A percentile compares a stretch with the other conserved stretches of the same genome.
phyloP scores from a whole-genome alignment of 2,329 filamentous ascomycete species.

The Hymenoscyphus occultus region DNA sequence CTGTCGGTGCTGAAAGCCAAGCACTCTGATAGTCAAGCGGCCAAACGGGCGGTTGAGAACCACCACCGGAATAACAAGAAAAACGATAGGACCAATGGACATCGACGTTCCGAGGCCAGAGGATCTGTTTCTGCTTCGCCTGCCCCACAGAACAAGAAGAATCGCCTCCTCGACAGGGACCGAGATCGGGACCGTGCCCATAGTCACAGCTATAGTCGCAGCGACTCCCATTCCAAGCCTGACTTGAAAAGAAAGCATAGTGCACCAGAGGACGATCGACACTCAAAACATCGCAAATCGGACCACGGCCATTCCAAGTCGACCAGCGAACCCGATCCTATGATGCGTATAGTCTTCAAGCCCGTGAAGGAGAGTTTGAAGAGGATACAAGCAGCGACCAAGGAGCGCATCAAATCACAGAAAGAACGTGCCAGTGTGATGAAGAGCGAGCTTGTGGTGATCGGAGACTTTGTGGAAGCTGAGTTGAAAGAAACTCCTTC shows the following conservation, averaged over 20 bases:
- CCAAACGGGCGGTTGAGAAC: conserved; percentile 80
- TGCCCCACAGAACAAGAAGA: conserved; percentile 53
- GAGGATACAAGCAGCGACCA: conserved; percentile 57
- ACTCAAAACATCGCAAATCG: conserved; percentile 50
- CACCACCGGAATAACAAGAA: conserved; percentile 96
- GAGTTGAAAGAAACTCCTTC: conserved; percentile 25
- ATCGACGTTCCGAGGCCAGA: conserved; percentile 56
- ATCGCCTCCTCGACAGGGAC: conserved; percentile 41
- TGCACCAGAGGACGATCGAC: conserved; percentile 50
- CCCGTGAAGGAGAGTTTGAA: conserved; percentile 60
- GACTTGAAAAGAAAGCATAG: conserved; percentile 62
- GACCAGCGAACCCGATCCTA: conserved; percentile 28
- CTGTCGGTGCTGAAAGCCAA: conserved; percentile 89
- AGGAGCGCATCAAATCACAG: conserved; percentile 59
- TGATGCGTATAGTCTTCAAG: conserved; percentile 48
- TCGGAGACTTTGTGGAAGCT: conserved; percentile 60
- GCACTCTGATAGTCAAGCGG: conserved; percentile 72
- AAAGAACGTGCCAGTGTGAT: conserved; percentile 61
- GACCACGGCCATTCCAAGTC: conserved; percentile 37
- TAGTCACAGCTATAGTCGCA: conserved; percentile 42
- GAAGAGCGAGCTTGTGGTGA: conserved; percentile 57
- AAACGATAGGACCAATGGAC: conserved; percentile 50
- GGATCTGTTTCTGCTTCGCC: conserved; percentile 69
- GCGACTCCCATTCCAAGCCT: conserved; percentile 37
- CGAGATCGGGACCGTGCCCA: conserved; percentile 49